phyloP scores from a whole-genome alignment of 1,139 yeast species.

The Sugiyamaella japonica region DNA sequence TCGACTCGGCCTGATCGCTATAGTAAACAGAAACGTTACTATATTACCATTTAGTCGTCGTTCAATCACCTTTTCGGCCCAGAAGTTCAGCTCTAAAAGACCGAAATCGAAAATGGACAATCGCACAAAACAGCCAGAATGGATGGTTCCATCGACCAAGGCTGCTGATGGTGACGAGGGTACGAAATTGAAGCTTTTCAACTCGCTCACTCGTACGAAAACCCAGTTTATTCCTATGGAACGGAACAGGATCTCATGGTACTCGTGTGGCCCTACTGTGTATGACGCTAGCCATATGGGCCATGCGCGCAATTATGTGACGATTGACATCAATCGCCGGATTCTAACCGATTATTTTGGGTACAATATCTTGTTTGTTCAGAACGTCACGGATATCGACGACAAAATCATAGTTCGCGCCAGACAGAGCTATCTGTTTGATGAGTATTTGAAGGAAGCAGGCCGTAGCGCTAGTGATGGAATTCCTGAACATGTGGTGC shows the following conservation, averaged over 20 bases:
- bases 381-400: slow-evolving; percentile 96
- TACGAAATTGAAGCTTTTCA: slow-evolving; percentile 54
- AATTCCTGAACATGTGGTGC: slow-evolving; percentile 46
- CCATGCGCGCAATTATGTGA: slow-evolving; percentile 96
- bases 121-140: slow-evolving; percentile 15
- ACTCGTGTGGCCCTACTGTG: slow-evolving; percentile 99
- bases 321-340: slow-evolving; percentile 90
- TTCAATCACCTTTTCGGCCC: not conserved
- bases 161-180: too few species aligned
- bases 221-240: slow-evolving; percentile 68
- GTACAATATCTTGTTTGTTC: slow-evolving; percentile 81
- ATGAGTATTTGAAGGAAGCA: slow-evolving; percentile 47
- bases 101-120: slow-evolving; percentile 7
- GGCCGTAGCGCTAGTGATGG: slow-evolving; percentile 37
- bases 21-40: not conserved
- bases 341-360: slow-evolving; percentile 88
- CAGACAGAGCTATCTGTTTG: slow-evolving; percentile 81
- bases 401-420: slow-evolving; percentile 95
- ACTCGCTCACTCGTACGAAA: slow-evolving; percentile 80
- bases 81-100: not conserved
- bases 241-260: slow-evolving; percentile 77
- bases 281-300: slow-evolving; percentile 98
- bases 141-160: slow-evolving; percentile 3
- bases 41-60: not conserved
- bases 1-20: not conserved